Base-by-base conservation (phyloP, 1,284 basidiomycete genomes). In the Ceratobasidium papillatum region DNA sequence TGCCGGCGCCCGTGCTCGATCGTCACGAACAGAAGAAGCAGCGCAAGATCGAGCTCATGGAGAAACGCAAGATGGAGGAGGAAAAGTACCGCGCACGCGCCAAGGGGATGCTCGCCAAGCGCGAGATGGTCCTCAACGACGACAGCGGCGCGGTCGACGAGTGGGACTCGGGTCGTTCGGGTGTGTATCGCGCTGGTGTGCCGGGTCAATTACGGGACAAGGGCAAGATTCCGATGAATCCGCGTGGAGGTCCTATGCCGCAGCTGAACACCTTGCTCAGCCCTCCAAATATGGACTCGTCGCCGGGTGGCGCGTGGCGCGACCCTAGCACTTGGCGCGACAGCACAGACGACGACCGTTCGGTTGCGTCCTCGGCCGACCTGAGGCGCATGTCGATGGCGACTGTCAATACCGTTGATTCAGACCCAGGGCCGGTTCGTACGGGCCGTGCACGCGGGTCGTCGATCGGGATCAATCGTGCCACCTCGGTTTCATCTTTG, bases 41-140 rank as follows among this genome's bases (percentile, higher is more conserved):
- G 71, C 74, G 51, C 59, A 82, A 83, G 36, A 83, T 84, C 69
- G 83, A 84, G 75, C 94, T 97, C 80, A 86, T 91, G 75, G 96
- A 96, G 85, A 91, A 93, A 83, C 87, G 89, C 77, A 95, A 95
- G 86, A 96, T 96, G 85, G 94, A 96, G 82, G 94, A 93, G 0
- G 92, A 96, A 81, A 68, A 74, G 43, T 14, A 45, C 43, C 54
- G 36, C 25, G 74, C 65, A 30, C 52, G 52, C 22, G 45, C 54
- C 30, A 65, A 47, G 64, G 41, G 51, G 3, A 41, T 52, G 27
- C 11, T 72, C 43, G 45, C 58, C 45, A 65, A 59, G 66, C 66
- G 71, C 25, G 68, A 61, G 36, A 75, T 71, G 65, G 30, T 68
- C 2, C 36, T 54, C 49, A 68, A 68, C 51, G 9, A 68, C 51